These are phyloP conservation scores for Pseudohyphozyma bogoriensis DNA, from an alignment of 768 basidiomycete species.

Conservation along the genomic window DNA sequence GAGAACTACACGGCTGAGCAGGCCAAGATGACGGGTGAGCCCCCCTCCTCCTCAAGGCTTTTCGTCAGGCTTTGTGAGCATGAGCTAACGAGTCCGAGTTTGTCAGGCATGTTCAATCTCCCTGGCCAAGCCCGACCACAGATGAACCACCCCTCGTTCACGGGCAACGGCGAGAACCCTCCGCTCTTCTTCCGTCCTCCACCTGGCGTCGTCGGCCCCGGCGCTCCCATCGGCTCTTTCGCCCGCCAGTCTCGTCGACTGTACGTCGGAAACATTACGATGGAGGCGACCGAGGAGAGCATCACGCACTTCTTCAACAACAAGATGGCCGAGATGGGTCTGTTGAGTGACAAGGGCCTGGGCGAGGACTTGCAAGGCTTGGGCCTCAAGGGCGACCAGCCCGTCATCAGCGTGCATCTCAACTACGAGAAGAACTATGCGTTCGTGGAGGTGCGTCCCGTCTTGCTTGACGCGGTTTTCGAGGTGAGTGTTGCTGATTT, in stretches of 20 bases:
- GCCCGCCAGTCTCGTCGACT: slow-evolving; percentile 83
- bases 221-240: slow-evolving; percentile 26
- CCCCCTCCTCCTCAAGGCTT: background rate
- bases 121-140: slow-evolving; percentile 61
- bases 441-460: slow-evolving; percentile 72
- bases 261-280: slow-evolving; percentile 94
- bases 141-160: slow-evolving; percentile 59
- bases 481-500: no score
- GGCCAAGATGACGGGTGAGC: slow-evolving; percentile 90
- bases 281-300: slow-evolving; percentile 86
- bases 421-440: slow-evolving; percentile 99
- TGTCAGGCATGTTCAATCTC: slow-evolving; percentile 80
- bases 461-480: background rate
- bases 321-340: slow-evolving; percentile 86
- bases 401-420: slow-evolving; percentile 86
- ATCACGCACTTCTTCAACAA: slow-evolving; percentile 87
- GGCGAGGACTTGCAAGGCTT: slow-evolving; percentile 33
- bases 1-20: slow-evolving; percentile 90
- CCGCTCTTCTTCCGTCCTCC: slow-evolving; percentile 25
- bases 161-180: slow-evolving; percentile 13
- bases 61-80: no score
- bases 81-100: slow-evolving; percentile 7
- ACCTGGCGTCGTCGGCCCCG: slow-evolving; percentile 44
- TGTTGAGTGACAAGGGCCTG: slow-evolving; percentile 39
- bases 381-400: slow-evolving; percentile 62